Percentiles rank a stretch among this genome's conserved stretches.
These are phyloP conservation scores for Colletotrichum sp. DNA, from an alignment of 2,329 filamentous ascomycete species.

Conservation along the genomic window DNA sequence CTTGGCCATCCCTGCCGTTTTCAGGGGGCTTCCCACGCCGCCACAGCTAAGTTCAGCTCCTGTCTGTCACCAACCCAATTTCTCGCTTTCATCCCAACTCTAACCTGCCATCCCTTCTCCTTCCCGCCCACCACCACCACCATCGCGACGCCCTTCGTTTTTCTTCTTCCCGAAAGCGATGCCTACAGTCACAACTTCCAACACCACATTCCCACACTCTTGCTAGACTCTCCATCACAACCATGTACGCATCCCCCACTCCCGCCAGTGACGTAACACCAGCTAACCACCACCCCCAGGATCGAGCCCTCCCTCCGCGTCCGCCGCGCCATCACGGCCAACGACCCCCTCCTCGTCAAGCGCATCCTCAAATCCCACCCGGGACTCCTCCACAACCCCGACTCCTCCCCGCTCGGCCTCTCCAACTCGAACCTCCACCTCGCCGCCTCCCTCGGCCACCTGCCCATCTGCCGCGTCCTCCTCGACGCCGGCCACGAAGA, in stretches of 20 bases:
- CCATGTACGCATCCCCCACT: neutral
- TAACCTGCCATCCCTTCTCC: neutral
- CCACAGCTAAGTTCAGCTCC: constrained; percentile 1
- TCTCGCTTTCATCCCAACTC: constrained; percentile 7
- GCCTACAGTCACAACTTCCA: neutral
- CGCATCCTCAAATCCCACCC: constrained; percentile 80
- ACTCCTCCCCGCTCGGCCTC: constrained; percentile 68
- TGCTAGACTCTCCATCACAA: neutral
- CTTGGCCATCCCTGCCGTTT: neutral
- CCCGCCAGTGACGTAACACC: neutral
- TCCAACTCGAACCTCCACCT: constrained; percentile 87
- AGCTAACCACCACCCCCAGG: constrained; percentile 46
- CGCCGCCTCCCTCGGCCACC: constrained; percentile 74
- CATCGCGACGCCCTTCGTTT: neutral
- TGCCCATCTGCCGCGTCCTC: constrained; percentile 72
- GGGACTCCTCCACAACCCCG: constrained; percentile 76
- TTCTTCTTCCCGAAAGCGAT: too few relatives aligned
- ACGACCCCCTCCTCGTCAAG: constrained; percentile 73
- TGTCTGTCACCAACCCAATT: constrained; percentile 6
- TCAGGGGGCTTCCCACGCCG: constrained; percentile 9
- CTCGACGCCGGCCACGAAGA: constrained; percentile 77
- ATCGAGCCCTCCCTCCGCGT: constrained; percentile 80
- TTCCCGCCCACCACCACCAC: neutral
- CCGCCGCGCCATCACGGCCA: constrained; percentile 79
- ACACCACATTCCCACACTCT: neutral